Evolutionary conservation across 805 yeast species (phyloP), one percentile per base, ranked within the genome.

Genomic region (Metschnikowia similis): DNA sequence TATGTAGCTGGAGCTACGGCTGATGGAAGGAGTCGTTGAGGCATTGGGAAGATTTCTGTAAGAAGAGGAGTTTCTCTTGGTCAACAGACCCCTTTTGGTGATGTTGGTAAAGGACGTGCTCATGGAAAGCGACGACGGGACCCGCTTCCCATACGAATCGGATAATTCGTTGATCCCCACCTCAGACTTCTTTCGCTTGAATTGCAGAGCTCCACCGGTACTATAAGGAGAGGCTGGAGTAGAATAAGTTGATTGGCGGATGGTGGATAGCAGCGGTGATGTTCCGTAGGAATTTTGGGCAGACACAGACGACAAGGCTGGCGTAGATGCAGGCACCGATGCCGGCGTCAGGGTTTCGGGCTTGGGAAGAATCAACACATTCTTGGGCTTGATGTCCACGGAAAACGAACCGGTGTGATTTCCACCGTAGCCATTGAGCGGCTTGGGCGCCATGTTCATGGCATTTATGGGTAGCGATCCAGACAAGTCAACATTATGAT

Each of bases 121-220:
- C 40, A 59, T 48, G 2, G 61, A 51, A 13, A 52, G 53, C 17
- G 49, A 49, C 0, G 63, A 52, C 7, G 57, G 56, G 4, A 53
- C 42, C 14, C 66, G 52, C 28, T 59, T 59, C n/a, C 59, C 60
- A 11, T 55, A 55, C 1, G 65, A 59, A 8, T 62, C 64, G 4
- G 54, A 47, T 41, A 53, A 30, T 8, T 54, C 66, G 6, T 56
- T 47, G n/a, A 66, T 57, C 48, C 60, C 67, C 17, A 66, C 52
- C 39, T 72, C 76, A 0, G 74, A 65, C 60, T 71, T 72, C 50
- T 72, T 72, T n/a, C 78, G 52, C 57, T 73, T 73, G 55, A 71
- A 72, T 46, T 63, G 72, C 56, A 67, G 71, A 43, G 56, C 48
- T 6, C 56, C 52, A 35, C 50, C 48, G 26, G 57, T 54, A 47